Evolutionary conservation across 805 yeast genomes (phyloP).

Genomic region (Nematodospora valgi): DNA sequence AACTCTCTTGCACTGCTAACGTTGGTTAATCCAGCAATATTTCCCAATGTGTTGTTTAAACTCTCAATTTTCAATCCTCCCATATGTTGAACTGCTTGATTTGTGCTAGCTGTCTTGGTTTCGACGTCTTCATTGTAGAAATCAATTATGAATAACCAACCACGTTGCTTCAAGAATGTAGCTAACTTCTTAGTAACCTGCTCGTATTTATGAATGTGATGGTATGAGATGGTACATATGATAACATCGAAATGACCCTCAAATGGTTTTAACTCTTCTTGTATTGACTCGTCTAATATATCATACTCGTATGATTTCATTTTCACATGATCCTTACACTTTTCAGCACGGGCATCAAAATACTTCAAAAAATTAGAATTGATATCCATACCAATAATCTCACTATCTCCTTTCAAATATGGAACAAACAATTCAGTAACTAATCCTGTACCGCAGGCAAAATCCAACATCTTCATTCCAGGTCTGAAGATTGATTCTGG

Average conservation of each 20-base stretch:
- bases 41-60: conserved; percentile 19
- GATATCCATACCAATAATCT: conserved; percentile 36
- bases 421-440: conserved; percentile 30
- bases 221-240: conserved; percentile 35
- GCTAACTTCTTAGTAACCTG: conserved; percentile 27
- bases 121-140: conserved; percentile 36
- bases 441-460: conserved; percentile 44
- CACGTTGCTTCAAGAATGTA: conserved; percentile 30
- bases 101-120: conserved; percentile 3
- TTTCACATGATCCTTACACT: conserved; percentile 2
- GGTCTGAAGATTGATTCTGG: conserved; percentile 17
- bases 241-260: conserved; percentile 28
- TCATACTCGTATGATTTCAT: conserved; percentile 19
- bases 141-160: conserved; percentile 34
- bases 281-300: conserved; percentile 17
- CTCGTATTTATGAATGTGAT: conserved; percentile 33
- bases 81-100: conserved; percentile 25
- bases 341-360: conserved; percentile 14
- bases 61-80: conserved; percentile 27
- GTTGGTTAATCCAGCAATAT: conserved; percentile 17
- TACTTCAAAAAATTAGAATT: conserved; percentile 19
- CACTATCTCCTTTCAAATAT: conserved; percentile 18
- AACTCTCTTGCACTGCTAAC: conserved; percentile 21
- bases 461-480: conserved; percentile 29
- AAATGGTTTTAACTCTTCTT: conserved; percentile 13